Base-by-base conservation (phyloP, 2,329 filamentous ascomycete species). In the Fusarium anthophilum region DNA sequence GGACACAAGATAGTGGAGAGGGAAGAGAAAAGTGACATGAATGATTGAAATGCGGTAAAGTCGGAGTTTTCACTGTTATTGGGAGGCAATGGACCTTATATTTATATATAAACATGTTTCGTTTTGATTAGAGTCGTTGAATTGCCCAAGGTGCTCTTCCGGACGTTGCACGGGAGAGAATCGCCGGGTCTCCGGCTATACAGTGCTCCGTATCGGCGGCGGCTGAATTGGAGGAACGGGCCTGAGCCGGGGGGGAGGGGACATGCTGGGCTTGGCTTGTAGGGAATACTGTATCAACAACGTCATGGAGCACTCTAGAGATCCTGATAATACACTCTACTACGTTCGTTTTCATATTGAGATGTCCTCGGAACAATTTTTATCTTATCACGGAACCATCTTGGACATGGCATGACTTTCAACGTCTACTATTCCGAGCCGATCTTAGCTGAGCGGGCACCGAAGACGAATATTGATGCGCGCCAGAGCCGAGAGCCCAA, bases 1-100 rank as follows among this genome's bases (percentile, higher is more conserved):
- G 72, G 70, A 59, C 57, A 69, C 50, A 60, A 30, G 30, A 63
- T 68, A 72, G 66, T 69, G 50, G 73, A 60, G 65, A 71, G 60
- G 57, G 54, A 58, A 55, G 65, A 69, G 57, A 56, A 65, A 60
- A 61, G 45, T 38, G 69, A 54, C 57, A 51, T 38, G 54, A 72
- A 47, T 38, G 43, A 59, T 41, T 30, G 26, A 59, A 62, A 39
- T 41, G 51, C 51, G 59, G 38, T 48, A 59, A 41, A 62, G 32
- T 39, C 15, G 39, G 7, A 6, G 17, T 26, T n/a, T 50, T 22
- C 24, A 32, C 38, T 47, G 15, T 26, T 32, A n/a, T n/a, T 26
- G 24, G 48, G 38, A 48, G 17, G n/a, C 20, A 24, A 15, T 15
- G 6, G 24, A 3, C 11, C 11, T 39, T 17, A 18, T 24, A 13